Percentiles rank a stretch among this genome's conserved stretches.
These are phyloP conservation scores for Neohortaea acidophila DNA, from an alignment of 495 filamentous ascomycete species.

Conservation along the genomic window DNA sequence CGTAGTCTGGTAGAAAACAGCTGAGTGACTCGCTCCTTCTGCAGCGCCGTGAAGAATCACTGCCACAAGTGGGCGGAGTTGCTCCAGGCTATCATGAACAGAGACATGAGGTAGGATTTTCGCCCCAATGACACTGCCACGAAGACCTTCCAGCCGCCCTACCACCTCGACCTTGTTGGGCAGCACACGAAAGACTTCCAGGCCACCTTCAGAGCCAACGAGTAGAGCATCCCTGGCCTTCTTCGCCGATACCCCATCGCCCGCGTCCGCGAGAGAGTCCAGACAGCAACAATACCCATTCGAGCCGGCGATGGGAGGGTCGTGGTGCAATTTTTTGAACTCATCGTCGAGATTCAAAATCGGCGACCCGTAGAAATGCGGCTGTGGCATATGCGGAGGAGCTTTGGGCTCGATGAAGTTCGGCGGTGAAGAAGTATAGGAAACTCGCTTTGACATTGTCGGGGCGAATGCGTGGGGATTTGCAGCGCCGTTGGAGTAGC, in stretches of 20 bases:
- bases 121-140: slow-evolving; percentile 65
- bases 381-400: slow-evolving; percentile 65
- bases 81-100: background rate
- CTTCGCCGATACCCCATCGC: slow-evolving; percentile 37
- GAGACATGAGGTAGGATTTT: slow-evolving; percentile 47
- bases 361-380: slow-evolving; percentile 47
- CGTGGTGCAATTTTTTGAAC: slow-evolving; percentile 9
- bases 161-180: slow-evolving; percentile 49
- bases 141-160: slow-evolving; percentile 55
- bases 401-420: slow-evolving; percentile 36
- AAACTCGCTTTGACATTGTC: too few species aligned
- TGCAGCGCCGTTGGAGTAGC: too few species aligned
- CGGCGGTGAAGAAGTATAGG: slow-evolving; percentile 13
- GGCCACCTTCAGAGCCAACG: slow-evolving; percentile 56
- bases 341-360: slow-evolving; percentile 35
- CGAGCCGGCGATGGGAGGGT: slow-evolving; percentile 40
- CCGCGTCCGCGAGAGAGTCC: slow-evolving; percentile 42
- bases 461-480: too few species aligned
- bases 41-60: slow-evolving; percentile 55
- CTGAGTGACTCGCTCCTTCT: slow-evolving; percentile 15
- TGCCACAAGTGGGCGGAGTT: slow-evolving; percentile 47
- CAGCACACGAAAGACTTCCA: slow-evolving; percentile 56
- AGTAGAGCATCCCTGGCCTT: slow-evolving; percentile 44
- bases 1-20: slow-evolving; percentile 57
- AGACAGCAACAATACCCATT: slow-evolving; percentile 65